Percentiles rank a stretch among this genome's conserved stretches.
Conservation (phyloP, 1,284 basidiomycete genomes). For the Puccinia brachypodii region DNA sequence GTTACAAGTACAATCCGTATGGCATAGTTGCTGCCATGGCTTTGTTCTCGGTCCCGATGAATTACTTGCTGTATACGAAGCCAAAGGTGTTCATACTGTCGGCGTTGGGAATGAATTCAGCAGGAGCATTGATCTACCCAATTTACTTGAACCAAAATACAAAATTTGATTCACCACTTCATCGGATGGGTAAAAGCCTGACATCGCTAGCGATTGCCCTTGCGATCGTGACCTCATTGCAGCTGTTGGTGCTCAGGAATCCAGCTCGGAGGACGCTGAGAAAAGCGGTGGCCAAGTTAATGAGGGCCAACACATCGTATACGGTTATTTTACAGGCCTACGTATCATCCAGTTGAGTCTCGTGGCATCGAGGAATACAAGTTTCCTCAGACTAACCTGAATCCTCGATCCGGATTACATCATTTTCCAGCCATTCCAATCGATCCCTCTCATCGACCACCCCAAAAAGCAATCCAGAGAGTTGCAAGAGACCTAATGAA, state of each 20-base stretch:
- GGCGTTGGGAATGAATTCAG: conserved; percentile 55
- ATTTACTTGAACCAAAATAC: conserved; percentile 54
- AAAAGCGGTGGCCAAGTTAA: conserved; percentile 54
- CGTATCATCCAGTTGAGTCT: conserved; percentile 51
- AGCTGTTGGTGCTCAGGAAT: conserved; percentile 57
- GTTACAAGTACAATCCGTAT: conserved; percentile 57
- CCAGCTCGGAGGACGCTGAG: conserved; percentile 57
- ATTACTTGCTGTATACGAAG: conserved; percentile 55
- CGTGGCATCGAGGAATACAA: background rate
- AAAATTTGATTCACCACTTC: conserved; percentile 54
- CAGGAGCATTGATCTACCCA: conserved; percentile 54
- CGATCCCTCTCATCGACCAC: conserved; percentile 49
- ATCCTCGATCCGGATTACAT: background rate
- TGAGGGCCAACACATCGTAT: conserved; percentile 54
- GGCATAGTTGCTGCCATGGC: conserved; percentile 51
- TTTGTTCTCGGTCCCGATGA: conserved; percentile 53
- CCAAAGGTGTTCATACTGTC: conserved; percentile 53
- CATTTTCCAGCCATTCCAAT: conserved; percentile 39
- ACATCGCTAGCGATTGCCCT: conserved; percentile 56
- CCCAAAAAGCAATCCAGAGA: conserved; percentile 53
- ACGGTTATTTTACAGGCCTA: conserved; percentile 56
- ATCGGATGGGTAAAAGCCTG: conserved; percentile 55
- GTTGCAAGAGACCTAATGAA: conserved; percentile 56
- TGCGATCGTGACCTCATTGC: conserved; percentile 55
- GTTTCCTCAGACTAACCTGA: conserved; percentile 29